Base-by-base conservation (phyloP, 306 rosid genomes). In the Castanea crenata region DNA sequence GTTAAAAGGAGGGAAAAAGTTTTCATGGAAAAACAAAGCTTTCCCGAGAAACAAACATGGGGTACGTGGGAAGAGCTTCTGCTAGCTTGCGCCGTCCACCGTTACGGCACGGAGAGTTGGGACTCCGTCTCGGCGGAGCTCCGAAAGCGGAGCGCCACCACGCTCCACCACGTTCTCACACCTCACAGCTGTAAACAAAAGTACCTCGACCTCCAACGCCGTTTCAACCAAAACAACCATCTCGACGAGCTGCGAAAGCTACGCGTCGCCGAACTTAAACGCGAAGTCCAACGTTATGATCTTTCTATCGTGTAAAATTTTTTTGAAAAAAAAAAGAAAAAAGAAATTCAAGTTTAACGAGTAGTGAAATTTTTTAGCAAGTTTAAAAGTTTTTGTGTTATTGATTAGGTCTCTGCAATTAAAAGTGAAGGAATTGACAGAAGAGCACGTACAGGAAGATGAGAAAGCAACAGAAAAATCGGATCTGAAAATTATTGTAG, bases 61-160 rank as follows among this genome's bases (percentile, higher is more conserved):
- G 81, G 82, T 44, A 82, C 85, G 56, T 77, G 75, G 85, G 85
- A 82, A 63, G 82, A 82, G 81, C 85, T 82, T 44, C 82, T 82
- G 27, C 71, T 82, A 35, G 74, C 82, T 71, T 56, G 75, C 67
- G 85, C 85, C 76, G 85, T 82, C 59, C 82, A 73, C 64, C 85
- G 85, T 19, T 73, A 64, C 79, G 85, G 85, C 54, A 32, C 79
- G 69, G 71, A 73, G 9, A 72, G 75, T 56, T 82, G 85, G 85
- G 73, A 82, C 79, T 44, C 79, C 68, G 82, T 82, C 76, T 71
- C 82, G 51, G 18, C 71, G 72, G 82, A 82, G 46, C 75, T 82
- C 49, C 76, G 78, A 49, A 77, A 55, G 27, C 85, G 85, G 64
- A 55, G 64, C 49, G 65, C 85, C 58, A 44, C 21, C 31, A 11